These are phyloP conservation scores for Colletotrichum camelliae DNA, from an alignment of 2,329 filamentous ascomycete genomes.

Conservation along the genomic window DNA sequence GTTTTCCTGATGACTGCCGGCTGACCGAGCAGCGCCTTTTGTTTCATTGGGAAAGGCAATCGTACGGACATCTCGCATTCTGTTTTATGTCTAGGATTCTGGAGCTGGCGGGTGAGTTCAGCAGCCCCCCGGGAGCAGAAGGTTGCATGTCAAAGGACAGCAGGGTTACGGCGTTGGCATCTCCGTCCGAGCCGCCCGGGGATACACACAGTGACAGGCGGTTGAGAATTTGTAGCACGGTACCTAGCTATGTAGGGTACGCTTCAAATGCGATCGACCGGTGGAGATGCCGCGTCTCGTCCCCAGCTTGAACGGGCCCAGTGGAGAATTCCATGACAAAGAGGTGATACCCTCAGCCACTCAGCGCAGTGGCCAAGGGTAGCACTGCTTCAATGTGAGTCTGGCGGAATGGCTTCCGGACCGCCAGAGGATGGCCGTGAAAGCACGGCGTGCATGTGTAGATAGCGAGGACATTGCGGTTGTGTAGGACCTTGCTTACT, in stretches of 20 bases:
- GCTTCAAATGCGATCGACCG: background rate
- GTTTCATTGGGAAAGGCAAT: constrained; percentile 2
- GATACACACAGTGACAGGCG: background rate
- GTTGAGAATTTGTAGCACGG: background rate
- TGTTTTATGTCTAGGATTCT: background rate
- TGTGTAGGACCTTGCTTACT: background rate
- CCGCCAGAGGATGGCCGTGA: background rate
- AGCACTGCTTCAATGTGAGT: background rate
- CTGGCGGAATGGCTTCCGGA: background rate
- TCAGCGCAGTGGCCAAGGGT: background rate
- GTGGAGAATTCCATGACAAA: constrained; percentile 5
- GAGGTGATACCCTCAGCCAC: background rate
- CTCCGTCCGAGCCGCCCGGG: constrained; percentile 13
- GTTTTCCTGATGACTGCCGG: background rate
- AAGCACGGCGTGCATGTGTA: background rate
- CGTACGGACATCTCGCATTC: background rate
- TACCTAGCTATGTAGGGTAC: background rate
- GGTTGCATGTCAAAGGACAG: background rate
- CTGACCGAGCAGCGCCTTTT: background rate
- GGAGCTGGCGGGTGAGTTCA: background rate
- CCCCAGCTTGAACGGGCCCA: background rate
- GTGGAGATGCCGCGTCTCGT: background rate
- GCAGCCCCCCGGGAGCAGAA: background rate
- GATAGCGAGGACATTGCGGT: background rate
- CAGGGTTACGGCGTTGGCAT: background rate